Percentiles rank a stretch among this genome's conserved stretches.
phyloP scores from a whole-genome alignment of 495 filamentous ascomycete species.

The Neurospora sp. region DNA sequence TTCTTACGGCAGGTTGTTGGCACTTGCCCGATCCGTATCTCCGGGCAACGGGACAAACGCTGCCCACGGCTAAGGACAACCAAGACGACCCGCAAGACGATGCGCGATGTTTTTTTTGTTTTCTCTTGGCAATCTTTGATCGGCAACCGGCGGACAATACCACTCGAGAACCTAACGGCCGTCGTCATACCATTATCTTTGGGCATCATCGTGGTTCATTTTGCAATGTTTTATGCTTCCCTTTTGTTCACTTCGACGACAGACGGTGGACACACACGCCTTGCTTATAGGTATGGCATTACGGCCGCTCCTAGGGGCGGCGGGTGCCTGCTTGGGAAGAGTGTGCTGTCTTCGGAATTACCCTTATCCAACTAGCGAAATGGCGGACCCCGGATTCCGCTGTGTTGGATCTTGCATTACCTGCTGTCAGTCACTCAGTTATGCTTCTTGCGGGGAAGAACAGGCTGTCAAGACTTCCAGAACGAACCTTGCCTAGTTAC shows the following conservation, averaged over 20 bases:
- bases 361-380: background rate
- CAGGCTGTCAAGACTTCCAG: background rate
- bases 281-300: background rate
- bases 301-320: background rate
- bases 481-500: background rate
- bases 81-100: background rate
- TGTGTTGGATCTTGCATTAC: constrained; percentile 3
- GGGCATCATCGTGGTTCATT: background rate
- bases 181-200: background rate
- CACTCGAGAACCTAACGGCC: background rate
- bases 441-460: background rate
- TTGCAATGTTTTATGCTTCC: background rate
- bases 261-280: background rate
- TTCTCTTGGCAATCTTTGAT: background rate
- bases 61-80: background rate
- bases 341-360: background rate
- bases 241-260: background rate
- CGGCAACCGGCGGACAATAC: background rate
- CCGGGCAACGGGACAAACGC: background rate
- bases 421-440: background rate
- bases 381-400: constrained; percentile 4
- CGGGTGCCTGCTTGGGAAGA: background rate
- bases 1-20: background rate
- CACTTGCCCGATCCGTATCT: background rate
- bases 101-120: background rate